A percentile compares a stretch with the other conserved stretches of the same genome.
phyloP scores from a whole-genome alignment of 176 grass and related monocot genomes.

The Chrysopogon serrulatus region DNA sequence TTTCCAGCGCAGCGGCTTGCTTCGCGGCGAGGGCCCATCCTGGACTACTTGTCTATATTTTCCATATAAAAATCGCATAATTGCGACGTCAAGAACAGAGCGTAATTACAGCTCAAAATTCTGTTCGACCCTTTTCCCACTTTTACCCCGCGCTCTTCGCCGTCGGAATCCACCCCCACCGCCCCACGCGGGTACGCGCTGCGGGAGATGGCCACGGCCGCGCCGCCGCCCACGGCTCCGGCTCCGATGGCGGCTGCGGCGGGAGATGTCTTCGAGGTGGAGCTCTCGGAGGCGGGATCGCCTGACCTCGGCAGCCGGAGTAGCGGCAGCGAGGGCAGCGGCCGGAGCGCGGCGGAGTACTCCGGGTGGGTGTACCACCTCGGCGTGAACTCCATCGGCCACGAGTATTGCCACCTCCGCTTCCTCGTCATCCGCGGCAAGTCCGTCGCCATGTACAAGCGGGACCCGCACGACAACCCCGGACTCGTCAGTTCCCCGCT shows the following conservation, averaged over 20 bases:
- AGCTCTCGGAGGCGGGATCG: constrained; percentile 32
- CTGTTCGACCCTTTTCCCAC: not conserved
- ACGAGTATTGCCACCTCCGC: constrained; percentile 88
- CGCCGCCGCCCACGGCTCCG: not conserved
- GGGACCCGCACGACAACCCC: constrained; percentile 49
- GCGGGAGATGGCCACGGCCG: constrained; percentile 20
- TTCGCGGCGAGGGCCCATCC: no score
- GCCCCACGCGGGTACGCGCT: no score
- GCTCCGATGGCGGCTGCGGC: not conserved
- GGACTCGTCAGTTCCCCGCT: constrained; percentile 46
- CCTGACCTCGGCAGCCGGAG: constrained; percentile 30
- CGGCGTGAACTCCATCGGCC: constrained; percentile 83
- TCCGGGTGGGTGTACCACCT: constrained; percentile 90
- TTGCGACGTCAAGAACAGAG: not conserved
- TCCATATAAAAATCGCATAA: not conserved
- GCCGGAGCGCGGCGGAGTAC: constrained; percentile 40
- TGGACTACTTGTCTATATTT: no score
- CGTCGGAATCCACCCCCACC: not conserved
- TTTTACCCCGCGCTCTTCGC: not conserved
- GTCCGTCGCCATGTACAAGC: constrained; percentile 86
- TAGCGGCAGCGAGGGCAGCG: constrained; percentile 8
- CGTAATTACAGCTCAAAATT: not conserved
- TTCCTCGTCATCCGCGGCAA: constrained; percentile 76
- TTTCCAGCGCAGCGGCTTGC: constrained; percentile 7
- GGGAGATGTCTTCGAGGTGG: constrained; percentile 33